phyloP scores from a whole-genome alignment of 139 green algal species.

The Chlamydomonas sp. region DNA sequence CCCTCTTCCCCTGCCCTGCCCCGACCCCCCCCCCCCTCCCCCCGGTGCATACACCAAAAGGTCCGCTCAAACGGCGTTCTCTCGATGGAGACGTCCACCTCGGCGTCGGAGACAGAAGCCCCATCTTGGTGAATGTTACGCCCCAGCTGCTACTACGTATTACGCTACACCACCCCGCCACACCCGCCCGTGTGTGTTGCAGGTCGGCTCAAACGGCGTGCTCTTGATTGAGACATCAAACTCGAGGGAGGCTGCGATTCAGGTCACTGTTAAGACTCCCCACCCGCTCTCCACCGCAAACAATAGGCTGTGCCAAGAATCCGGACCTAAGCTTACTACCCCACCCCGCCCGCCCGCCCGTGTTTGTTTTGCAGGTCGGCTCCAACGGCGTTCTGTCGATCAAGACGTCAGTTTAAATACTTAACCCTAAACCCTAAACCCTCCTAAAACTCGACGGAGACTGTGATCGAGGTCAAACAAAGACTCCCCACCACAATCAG shows the following conservation, averaged over 20 bases:
- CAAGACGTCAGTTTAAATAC: constrained; percentile 44
- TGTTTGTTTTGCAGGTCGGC: constrained; percentile 41
- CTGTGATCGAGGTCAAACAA: too few relatives aligned
- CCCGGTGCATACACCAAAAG: too few relatives aligned
- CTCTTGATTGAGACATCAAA: constrained; percentile 87
- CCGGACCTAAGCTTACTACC: neutral
- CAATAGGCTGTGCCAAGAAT: constrained; percentile 20
- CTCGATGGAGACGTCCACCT: constrained; percentile 81
- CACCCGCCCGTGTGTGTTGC: too few relatives aligned
- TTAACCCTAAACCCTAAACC: neutral
- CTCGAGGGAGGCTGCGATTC: constrained; percentile 46
- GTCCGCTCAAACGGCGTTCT: constrained; percentile 84
- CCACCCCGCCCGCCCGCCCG: too few relatives aligned
- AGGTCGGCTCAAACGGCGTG: constrained; percentile 80
- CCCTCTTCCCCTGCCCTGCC: too few relatives aligned
- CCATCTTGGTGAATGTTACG: too few relatives aligned
- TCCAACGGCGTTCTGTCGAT: constrained; percentile 88
- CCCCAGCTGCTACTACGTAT: too few relatives aligned
- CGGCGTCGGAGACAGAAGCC: constrained; percentile 48
- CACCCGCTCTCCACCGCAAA: constrained; percentile 10
- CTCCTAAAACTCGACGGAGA: too few relatives aligned
- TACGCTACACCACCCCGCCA: too few relatives aligned
- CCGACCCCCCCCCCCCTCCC: too few relatives aligned
- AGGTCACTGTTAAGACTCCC: constrained; percentile 28
- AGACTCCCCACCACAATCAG: too few relatives aligned